Evolutionary conservation across 2,329 filamentous ascomycete genomes (phyloP).

Genomic region (Fusarium multiceps): DNA sequence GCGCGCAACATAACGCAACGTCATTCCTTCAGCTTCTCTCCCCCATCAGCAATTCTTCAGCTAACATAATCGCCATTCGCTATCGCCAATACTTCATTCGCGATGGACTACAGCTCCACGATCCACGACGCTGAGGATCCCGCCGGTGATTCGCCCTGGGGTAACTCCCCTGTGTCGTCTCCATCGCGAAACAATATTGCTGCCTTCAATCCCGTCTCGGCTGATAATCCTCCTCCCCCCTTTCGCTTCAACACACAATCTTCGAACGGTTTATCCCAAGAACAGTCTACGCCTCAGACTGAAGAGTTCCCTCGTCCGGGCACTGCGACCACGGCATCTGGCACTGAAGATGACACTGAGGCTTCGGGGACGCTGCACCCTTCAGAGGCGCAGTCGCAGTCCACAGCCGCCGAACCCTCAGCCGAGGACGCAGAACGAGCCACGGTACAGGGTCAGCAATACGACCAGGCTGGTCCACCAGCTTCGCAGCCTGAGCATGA

Average conservation of each 20-base stretch:
- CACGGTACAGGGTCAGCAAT: slow-evolving; percentile 46
- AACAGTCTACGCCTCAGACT: slow-evolving; percentile 49
- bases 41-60: slow-evolving; percentile 25
- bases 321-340: slow-evolving; percentile 59
- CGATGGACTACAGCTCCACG: slow-evolving; percentile 70
- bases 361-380: slow-evolving; percentile 46
- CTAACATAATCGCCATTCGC: slow-evolving; percentile 14
- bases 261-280: slow-evolving; percentile 57
- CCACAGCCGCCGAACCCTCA: slow-evolving; percentile 29
- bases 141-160: slow-evolving; percentile 66
- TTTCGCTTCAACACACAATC: slow-evolving; percentile 58
- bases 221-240: slow-evolving; percentile 53
- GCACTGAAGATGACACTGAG: slow-evolving; percentile 55
- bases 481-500: slow-evolving; percentile 48
- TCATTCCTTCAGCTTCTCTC: slow-evolving; percentile 38
- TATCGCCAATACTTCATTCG: slow-evolving; percentile 26
- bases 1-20: slow-evolving; percentile 45
- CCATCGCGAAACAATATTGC: slow-evolving; percentile 60
- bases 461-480: slow-evolving; percentile 36
- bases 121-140: slow-evolving; percentile 66
- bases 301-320: slow-evolving; percentile 59
- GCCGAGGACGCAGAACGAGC: slow-evolving; percentile 22
- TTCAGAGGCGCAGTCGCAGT: slow-evolving; percentile 33
- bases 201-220: slow-evolving; percentile 56
- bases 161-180: slow-evolving; percentile 63